Percentiles rank a stretch among this genome's conserved stretches.
Evolutionary conservation across 177 flowering plant species (phyloP).

Genomic region (Vitis hybrid): DNA sequence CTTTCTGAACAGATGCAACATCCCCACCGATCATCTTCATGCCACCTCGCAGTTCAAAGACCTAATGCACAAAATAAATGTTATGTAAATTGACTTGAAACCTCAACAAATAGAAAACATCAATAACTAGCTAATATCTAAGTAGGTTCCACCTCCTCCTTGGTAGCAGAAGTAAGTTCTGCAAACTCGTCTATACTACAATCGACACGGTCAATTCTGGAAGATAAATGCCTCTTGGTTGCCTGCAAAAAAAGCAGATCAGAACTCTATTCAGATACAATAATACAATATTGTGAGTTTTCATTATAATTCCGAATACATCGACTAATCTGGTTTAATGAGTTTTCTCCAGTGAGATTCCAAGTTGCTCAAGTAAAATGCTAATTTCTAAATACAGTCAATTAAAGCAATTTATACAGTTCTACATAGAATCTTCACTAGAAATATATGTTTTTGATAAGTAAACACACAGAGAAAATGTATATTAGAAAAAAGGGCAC

Average conservation of each 20-base stretch:
- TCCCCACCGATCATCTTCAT: constrained; percentile 33
- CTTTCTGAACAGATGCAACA: constrained; percentile 50
- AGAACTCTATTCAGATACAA: neutral
- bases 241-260: constrained; percentile 37
- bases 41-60: constrained; percentile 40
- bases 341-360: no score
- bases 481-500: no score
- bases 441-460: no score
- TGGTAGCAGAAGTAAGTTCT: constrained; percentile 47
- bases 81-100: constrained; percentile 4
- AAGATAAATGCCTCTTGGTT: constrained; percentile 55
- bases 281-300: neutral
- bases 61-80: constrained; percentile 30
- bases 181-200: constrained; percentile 48
- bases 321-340: no score
- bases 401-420: no score
- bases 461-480: no score
- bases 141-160: constrained; percentile 46
- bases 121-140: constrained; percentile 3
- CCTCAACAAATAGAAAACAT: constrained; percentile 1
- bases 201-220: constrained; percentile 62
- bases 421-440: no score
- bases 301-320: no score
- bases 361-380: no score
- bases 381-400: no score